Percentiles rank a stretch among this genome's conserved stretches.
phyloP scores from a whole-genome alignment of 2,329 filamentous ascomycete species.

The Ambrosiella xylebori region DNA sequence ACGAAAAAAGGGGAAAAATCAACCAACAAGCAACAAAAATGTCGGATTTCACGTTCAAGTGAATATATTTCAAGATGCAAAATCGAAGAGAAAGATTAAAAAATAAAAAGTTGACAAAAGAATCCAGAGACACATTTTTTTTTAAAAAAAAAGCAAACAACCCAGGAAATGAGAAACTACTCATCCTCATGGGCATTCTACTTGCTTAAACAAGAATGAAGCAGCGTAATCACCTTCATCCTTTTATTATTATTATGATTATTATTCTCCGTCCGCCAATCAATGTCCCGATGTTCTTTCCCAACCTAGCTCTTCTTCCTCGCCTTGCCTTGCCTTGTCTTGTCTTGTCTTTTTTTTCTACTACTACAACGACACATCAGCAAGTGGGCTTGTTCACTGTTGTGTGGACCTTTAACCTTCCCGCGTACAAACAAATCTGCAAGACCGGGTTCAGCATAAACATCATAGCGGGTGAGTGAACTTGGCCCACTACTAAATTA shows the following conservation, averaged over 20 bases:
- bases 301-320: not conserved
- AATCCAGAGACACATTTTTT: not conserved
- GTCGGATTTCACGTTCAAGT: not conserved
- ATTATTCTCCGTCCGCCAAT: constrained; percentile 1
- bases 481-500: not conserved
- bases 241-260: not conserved
- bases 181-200: not conserved
- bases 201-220: not conserved
- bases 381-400: not conserved
- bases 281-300: not conserved
- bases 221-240: not conserved
- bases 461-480: not conserved
- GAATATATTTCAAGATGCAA: not conserved
- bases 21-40: not conserved
- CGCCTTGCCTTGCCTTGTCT: not conserved
- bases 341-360: not conserved
- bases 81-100: not conserved
- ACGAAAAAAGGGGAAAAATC: not conserved
- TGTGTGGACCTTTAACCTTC: not conserved
- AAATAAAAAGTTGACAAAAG: not conserved
- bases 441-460: not conserved
- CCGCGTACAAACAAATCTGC: not conserved
- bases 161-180: not conserved
- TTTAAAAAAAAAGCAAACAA: not conserved
- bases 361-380: not conserved